Base-by-base conservation (phyloP, 2,329 filamentous ascomycete genomes). In the Beauveria rudraprayagi region DNA sequence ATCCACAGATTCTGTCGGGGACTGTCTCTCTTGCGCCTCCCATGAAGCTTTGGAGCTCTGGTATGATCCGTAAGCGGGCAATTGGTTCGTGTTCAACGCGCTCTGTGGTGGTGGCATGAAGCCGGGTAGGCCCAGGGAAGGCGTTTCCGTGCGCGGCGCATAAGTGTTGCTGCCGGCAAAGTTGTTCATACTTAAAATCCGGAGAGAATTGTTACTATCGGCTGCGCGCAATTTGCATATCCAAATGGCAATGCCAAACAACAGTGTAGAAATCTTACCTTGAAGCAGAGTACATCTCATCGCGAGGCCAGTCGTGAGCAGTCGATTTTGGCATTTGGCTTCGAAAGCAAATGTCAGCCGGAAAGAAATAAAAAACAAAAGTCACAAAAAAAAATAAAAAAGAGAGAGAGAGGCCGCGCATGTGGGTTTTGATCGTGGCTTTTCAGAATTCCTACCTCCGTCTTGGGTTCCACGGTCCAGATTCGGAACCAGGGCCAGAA, bases 1-100 rank as follows among this genome's bases (percentile, higher is more conserved):
- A 69, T 85, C 83, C 64, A 84, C 76, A 26, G 82, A 84, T 66
- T 83, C 81, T 47, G 80, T 78, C 7, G 82, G 81, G 10, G 83
- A 85, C 69, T 82, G 83, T 66, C 78, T 75, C 55, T 75, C 78
- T 63, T 76, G 77, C 47, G 71, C 70, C 8, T 81, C 80, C 77
- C 79, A 81, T n/a, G 71, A 76, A 34, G 77, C 71, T 62, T 70
- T 72, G 41, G 73, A 70, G 66, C 71, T 72, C 64, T 75, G 73
- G 66, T 78, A 80, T 17, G 76, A 75, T 41, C 69, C 68, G 53
- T 73, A 72, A 34, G 65, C 65, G 11, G 65, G 61, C 10, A 58
- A 62, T 37, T 66, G 65, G 63, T 68, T 71, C 56, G 70, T 69
- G 61, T 75, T 76, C 51, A 73, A 71, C 37, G 72, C 75, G 51